Evolutionary conservation across 768 basidiomycete species (phyloP).

Genomic region (Panaeolus papilionaceus): DNA sequence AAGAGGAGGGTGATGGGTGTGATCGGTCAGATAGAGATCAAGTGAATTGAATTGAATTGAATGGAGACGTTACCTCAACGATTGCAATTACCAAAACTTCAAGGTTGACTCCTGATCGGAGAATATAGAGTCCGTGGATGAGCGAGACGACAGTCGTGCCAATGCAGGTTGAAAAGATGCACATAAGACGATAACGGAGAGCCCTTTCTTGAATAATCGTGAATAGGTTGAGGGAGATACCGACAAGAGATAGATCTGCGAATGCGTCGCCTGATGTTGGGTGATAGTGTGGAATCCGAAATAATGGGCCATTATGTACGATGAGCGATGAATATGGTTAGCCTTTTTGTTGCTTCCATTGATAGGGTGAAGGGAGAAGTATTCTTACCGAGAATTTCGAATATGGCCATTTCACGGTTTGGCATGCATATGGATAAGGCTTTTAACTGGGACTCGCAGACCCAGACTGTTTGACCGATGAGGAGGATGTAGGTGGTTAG

Average conservation of each 20-base stretch:
- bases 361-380: constrained; percentile 15
- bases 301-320: background rate
- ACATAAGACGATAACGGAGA: constrained; percentile 22
- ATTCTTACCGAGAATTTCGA: constrained; percentile 56
- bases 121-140: constrained; percentile 53
- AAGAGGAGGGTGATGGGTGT: background rate
- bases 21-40: background rate
- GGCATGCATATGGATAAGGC: constrained; percentile 43
- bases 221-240: constrained; percentile 23
- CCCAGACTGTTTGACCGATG: constrained; percentile 50
- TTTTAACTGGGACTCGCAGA: constrained; percentile 51
- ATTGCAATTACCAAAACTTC: constrained; percentile 43
- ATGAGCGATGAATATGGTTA: constrained; percentile 7
- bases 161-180: constrained; percentile 50
- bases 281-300: background rate
- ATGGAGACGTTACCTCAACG: constrained; percentile 43
- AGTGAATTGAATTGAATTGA: background rate
- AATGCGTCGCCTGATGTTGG: constrained; percentile 22
- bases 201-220: constrained; percentile 23
- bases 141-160: constrained; percentile 53
- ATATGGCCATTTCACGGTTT: constrained; percentile 52
- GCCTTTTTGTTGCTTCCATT: background rate
- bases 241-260: constrained; percentile 21
- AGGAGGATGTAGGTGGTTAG: constrained; percentile 40
- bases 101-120: constrained; percentile 32